Evolutionary conservation across 768 basidiomycete genomes (phyloP).

Genomic region (Termitomyces sp.): DNA sequence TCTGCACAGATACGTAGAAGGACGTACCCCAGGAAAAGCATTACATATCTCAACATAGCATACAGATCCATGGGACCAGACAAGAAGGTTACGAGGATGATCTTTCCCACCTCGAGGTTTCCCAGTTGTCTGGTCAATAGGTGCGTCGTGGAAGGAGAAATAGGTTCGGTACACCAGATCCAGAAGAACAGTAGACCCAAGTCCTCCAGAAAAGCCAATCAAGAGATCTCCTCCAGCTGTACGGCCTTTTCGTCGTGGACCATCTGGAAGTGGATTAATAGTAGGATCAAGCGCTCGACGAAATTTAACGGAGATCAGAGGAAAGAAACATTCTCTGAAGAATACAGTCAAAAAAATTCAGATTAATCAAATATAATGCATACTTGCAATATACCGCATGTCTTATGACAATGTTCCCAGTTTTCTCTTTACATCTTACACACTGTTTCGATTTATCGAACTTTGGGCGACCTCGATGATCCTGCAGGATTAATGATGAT

Average conservation of each 20-base stretch:
- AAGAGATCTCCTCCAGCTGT: constrained; percentile 66
- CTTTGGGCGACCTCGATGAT: constrained; percentile 48
- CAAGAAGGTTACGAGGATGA: constrained; percentile 55
- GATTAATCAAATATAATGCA: constrained; percentile 13
- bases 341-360: not conserved
- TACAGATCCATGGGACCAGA: constrained; percentile 58
- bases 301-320: constrained; percentile 58
- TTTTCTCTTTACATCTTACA: constrained; percentile 65
- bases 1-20: not conserved
- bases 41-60: constrained; percentile 69
- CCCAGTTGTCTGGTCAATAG: constrained; percentile 16
- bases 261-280: constrained; percentile 51
- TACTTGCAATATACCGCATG: constrained; percentile 87
- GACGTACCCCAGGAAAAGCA: constrained; percentile 56
- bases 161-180: constrained; percentile 62
- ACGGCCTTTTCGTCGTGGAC: constrained; percentile 50
- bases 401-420: constrained; percentile 66
- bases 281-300: constrained; percentile 57
- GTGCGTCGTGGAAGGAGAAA: constrained; percentile 28
- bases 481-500: constrained; percentile 5
- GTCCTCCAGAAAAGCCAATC: constrained; percentile 73
- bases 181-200: constrained; percentile 68
- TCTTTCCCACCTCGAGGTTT: constrained; percentile 49
- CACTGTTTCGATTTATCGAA: constrained; percentile 65
- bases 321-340: constrained; percentile 58